Conservation (phyloP, 176 grass and related monocot genomes). For the Oryza nivara region DNA sequence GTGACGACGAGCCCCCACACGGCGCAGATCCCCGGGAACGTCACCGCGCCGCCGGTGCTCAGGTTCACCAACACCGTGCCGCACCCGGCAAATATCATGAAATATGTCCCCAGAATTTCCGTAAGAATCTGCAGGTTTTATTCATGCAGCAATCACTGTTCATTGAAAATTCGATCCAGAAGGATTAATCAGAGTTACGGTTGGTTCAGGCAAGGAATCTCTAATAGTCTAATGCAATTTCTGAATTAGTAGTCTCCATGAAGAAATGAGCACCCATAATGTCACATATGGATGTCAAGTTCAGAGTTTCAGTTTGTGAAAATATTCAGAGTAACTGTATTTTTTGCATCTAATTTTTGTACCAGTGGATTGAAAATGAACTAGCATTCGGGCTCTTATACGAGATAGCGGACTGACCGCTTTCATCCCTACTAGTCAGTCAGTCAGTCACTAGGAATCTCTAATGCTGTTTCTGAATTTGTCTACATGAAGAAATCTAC, state of each 20-base stretch:
- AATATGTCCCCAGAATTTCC: constrained; percentile 78
- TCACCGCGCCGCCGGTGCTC: constrained; percentile 60
- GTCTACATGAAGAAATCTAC: not conserved
- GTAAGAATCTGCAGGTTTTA: constrained; percentile 54
- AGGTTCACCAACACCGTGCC: constrained; percentile 70
- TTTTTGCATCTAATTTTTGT: too few relatives aligned
- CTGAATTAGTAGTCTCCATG: not conserved
- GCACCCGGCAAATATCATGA: constrained; percentile 85
- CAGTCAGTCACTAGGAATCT: not conserved
- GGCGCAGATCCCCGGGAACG: constrained; percentile 76
- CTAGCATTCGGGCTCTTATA: too few relatives aligned
- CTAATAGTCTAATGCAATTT: not conserved
- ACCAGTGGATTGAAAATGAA: too few relatives aligned
- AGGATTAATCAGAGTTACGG: too few relatives aligned
- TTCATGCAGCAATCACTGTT: not conserved
- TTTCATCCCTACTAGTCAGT: too few relatives aligned
- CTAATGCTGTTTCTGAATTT: not conserved
- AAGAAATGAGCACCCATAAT: not conserved
- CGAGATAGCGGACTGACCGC: too few relatives aligned
- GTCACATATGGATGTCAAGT: not conserved
- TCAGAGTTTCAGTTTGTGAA: not conserved
- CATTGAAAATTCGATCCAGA: not conserved
- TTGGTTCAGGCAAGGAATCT: not conserved
- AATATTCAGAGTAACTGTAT: too few relatives aligned
- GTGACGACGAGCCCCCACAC: constrained; percentile 89